Base-by-base conservation (phyloP, 140 eudicot species). In the Oenanthe javanica region DNA sequence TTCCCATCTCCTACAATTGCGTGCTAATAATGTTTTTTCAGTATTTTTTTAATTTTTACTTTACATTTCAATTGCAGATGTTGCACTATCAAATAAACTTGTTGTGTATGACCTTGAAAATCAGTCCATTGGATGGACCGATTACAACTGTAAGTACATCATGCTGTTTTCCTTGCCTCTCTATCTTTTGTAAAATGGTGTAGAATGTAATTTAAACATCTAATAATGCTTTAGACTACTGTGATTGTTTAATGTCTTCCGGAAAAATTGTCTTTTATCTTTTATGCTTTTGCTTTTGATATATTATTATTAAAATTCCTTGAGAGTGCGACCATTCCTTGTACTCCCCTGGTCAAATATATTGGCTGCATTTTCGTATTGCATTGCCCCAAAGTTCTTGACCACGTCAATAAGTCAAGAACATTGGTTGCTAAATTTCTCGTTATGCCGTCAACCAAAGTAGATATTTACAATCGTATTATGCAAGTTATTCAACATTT, bases 21-120 rank as follows among this genome's bases (percentile, higher is more conserved):
- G 16, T 42, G 11, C 47, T 42, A 1, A 42, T 18, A 7, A 18
- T 42, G 25, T 72, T 19, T 40, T 10, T 3, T 5, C 51, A 9
- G 25, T 46, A 42, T 73, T 18, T 45, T 10, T 4, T 14, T 31
- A 52, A 16, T 16, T 52, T 52, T n/a, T 0, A 19, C 57, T 64
- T 47, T 23, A 27, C 14, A 13, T 52, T 36, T 61, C 61, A 38
- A 54, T 3, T 89, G 89, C 96, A 92, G 97, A 94, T 86, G 79
- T 94, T 79, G 95, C 93, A 48, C 83, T 92, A 57, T 82, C 98
- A 48, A 88, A 90, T 91, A 92, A 78, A 82, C 86, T 94, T 76
- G 89, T 94, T 31, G 72, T 87, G 45, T 94, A 92, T 79, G 93
- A 94, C 79, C 89, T 94, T 19, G 98, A 90, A 50, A 89, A 94